phyloP scores from a whole-genome alignment of 768 basidiomycete genomes.

The Amanita brunnescens region DNA sequence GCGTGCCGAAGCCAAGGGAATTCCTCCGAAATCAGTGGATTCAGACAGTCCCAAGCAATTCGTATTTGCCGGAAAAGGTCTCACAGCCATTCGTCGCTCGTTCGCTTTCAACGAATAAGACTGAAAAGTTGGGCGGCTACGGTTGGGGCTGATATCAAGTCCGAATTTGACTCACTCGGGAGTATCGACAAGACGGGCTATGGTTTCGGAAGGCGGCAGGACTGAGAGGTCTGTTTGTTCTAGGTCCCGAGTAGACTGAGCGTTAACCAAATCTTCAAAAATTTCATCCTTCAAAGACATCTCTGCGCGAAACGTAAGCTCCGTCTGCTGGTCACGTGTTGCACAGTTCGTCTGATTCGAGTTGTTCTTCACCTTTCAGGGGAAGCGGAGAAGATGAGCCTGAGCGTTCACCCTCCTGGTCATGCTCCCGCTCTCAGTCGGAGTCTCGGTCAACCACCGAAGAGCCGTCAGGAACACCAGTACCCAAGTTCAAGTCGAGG shows the following conservation, averaged over 20 bases:
- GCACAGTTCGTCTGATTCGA: constrained; percentile 20
- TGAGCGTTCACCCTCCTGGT: constrained; percentile 7
- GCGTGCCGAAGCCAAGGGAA: constrained; percentile 48
- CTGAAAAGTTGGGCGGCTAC: constrained; percentile 7
- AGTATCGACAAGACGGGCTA: constrained; percentile 37
- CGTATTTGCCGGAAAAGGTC: not conserved
- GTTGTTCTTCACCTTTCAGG: constrained; percentile 28
- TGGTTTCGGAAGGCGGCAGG: constrained; percentile 75
- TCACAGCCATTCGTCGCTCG: constrained; percentile 4
- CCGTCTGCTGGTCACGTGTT: constrained; percentile 17
- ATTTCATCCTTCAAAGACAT: constrained; percentile 47
- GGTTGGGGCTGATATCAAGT: constrained; percentile 1
- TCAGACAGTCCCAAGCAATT: constrained; percentile 7
- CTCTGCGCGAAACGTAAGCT: constrained; percentile 41
- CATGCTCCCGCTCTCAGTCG: no score
- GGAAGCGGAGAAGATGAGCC: constrained; percentile 13
- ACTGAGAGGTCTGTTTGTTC: constrained; percentile 40
- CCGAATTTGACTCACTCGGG: constrained; percentile 18
- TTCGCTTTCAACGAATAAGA: not conserved
- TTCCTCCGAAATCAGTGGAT: constrained; percentile 32
- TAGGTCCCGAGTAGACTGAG: not conserved
- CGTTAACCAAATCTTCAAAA: constrained; percentile 22
- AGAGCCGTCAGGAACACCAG: not conserved
- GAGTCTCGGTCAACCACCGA: constrained; percentile 16
- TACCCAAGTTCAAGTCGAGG: constrained; percentile 23